Evolutionary conservation across 495 filamentous ascomycete species (phyloP).

Genomic region (Penicillium atrosanguineum): DNA sequence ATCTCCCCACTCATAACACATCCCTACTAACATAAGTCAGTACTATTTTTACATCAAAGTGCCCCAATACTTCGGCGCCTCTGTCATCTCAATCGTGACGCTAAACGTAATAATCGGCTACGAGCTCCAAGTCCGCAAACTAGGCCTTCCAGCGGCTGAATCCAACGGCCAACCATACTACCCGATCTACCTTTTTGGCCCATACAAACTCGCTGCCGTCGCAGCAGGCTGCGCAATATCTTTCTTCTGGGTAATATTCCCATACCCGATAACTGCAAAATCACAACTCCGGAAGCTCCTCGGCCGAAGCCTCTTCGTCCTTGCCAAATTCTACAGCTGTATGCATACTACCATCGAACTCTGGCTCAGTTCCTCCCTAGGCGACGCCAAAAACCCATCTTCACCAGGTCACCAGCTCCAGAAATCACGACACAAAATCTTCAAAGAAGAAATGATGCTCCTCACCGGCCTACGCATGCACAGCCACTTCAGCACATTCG

Average conservation of each 20-base stretch:
- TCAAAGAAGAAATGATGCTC: slow-evolving; percentile 35
- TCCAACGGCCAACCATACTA: slow-evolving; percentile 67
- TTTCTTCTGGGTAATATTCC: slow-evolving; percentile 78
- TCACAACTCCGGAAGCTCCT: slow-evolving; percentile 63
- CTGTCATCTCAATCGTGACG: slow-evolving; percentile 65
- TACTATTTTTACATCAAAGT: slow-evolving; percentile 67
- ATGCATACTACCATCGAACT: slow-evolving; percentile 64
- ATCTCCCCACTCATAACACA: background rate
- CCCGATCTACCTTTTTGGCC: slow-evolving; percentile 64
- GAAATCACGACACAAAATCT: slow-evolving; percentile 24
- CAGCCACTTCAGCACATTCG: slow-evolving; percentile 35
- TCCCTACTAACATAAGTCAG: slow-evolving; percentile 4
- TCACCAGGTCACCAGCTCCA: slow-evolving; percentile 23
- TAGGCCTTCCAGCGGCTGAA: slow-evolving; percentile 55
- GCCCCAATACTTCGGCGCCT: slow-evolving; percentile 56
- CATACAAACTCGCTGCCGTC: slow-evolving; percentile 68
- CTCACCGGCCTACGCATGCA: slow-evolving; percentile 30
- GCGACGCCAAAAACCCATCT: slow-evolving; percentile 38
- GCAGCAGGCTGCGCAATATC: slow-evolving; percentile 66
- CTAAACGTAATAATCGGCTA: slow-evolving; percentile 70
- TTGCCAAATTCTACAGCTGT: slow-evolving; percentile 69
- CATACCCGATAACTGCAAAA: slow-evolving; percentile 68
- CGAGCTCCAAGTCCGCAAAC: slow-evolving; percentile 66
- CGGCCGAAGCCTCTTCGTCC: slow-evolving; percentile 63
- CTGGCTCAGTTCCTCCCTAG: slow-evolving; percentile 56